Evolutionary conservation across 1,284 basidiomycete species (phyloP), one percentile per base, ranked within the genome.

Genomic region (Trametes hirsuta): DNA sequence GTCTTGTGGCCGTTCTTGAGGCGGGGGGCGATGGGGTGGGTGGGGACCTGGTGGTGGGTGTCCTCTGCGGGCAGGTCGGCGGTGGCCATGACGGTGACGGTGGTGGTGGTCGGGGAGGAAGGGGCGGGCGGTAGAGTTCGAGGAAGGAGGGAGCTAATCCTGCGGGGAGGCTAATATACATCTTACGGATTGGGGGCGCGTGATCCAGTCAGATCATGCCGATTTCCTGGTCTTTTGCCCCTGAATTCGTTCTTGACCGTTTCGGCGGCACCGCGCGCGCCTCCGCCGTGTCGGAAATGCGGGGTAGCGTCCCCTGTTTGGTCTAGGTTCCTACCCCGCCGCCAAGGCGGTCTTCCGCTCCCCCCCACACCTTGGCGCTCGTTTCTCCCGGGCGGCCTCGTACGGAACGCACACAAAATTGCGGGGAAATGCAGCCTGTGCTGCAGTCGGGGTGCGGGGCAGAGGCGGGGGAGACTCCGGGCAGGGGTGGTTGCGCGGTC

Each of bases 11-110:
- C 86, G 53, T 81, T 70, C 63, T 81, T 79, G 67, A 93, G 69
- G 60, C 91, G 86, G 47, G 87, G 83, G 3, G 88, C 90, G 55
- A 93, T 76, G 53, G 91, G 90, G 73, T 91, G 80, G 10, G 73
- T 74, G 44, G 76, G 66, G 39, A 65, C 58, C 34, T 59, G 49
- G 61, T 62, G 64, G 61, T 65, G 64, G 55, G 58, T 60, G 53
- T 65, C 61, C 52, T 62, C 58, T 46, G 50, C 64, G 40, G 66
- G 58, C 55, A 60, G 40, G 15, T 59, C 57, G 34, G 47, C 36
- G 54, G 30, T 52, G 47, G 62, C 62, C 51, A 67, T 65, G 59
- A 57, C 61, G 66, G 42, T 45, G 50, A 45, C 35, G 45, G 30
- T 8, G 46, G 53, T 18, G 22, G 45, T 18, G 14, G 49, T 8